phyloP scores from a whole-genome alignment of 768 basidiomycete species.

The Pleurotus giganteus region DNA sequence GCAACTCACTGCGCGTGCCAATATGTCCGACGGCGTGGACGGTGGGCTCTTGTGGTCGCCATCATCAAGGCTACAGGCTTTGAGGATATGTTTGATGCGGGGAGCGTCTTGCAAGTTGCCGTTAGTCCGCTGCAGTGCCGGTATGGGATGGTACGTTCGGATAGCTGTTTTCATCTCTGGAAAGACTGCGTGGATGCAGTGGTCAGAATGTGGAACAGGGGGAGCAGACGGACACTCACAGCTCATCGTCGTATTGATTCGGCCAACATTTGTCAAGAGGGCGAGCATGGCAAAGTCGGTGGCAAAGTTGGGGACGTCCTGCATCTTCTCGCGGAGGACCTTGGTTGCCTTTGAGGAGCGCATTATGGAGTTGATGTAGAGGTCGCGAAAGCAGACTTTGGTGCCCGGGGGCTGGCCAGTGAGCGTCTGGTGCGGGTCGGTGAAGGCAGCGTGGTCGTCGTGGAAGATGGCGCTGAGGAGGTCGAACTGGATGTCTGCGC shows the following conservation, averaged over 20 bases:
- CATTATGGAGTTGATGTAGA: constrained; percentile 84
- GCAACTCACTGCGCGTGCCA: constrained; percentile 59
- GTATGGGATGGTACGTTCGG: constrained; percentile 89
- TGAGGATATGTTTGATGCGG: constrained; percentile 87
- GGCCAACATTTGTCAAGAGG: constrained; percentile 83
- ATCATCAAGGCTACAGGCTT: constrained; percentile 60
- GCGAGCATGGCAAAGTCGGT: constrained; percentile 82
- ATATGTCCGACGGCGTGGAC: constrained; percentile 72
- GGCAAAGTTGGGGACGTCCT: constrained; percentile 75
- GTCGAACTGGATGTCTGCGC: constrained; percentile 86
- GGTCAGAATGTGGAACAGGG: neutral
- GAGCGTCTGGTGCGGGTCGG: constrained; percentile 43
- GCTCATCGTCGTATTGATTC: constrained; percentile 92
- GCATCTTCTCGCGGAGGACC: constrained; percentile 85
- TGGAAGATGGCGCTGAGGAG: constrained; percentile 78
- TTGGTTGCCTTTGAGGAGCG: constrained; percentile 33
- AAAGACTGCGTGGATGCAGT: constrained; percentile 56
- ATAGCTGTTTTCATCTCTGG: constrained; percentile 93
- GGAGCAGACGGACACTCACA: constrained; percentile 43
- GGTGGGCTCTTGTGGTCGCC: constrained; percentile 65
- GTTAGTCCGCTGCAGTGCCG: constrained; percentile 83
- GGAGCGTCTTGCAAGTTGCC: constrained; percentile 90
- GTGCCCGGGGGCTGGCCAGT: constrained; percentile 36
- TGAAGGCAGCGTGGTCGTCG: constrained; percentile 67
- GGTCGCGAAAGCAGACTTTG: constrained; percentile 74